Conservation (phyloP, 805 yeast species). For the Starmerella tilneyi region DNA sequence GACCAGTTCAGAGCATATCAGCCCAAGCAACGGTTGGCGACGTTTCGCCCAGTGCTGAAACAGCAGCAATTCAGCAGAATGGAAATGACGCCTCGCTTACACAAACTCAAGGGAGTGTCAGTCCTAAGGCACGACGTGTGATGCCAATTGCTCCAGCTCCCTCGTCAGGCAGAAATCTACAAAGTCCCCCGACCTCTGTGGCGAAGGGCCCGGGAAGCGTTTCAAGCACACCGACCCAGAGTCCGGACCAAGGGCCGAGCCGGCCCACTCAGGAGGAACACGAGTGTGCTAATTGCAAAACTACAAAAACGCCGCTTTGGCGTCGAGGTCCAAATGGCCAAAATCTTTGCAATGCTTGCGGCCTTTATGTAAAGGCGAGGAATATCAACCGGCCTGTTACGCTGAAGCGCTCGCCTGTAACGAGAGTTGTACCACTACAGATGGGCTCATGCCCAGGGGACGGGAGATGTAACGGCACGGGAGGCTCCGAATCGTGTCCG, state of each 20-base stretch:
- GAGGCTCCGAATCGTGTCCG: conserved; percentile 67
- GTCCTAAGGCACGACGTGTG: background rate
- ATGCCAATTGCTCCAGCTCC: conserved; percentile 1
- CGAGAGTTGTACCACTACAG: conserved; percentile 11
- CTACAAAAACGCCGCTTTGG: conserved; percentile 91
- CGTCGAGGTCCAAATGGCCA: conserved; percentile 85
- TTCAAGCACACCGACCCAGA: background rate
- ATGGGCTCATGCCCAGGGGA: conserved; percentile 60
- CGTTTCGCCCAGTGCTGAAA: background rate
- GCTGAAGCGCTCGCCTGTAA: conserved; percentile 37
- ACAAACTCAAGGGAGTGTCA: background rate
- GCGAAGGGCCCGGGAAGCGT: no score
- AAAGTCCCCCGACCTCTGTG: no score
- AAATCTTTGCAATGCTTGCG: conserved; percentile 94
- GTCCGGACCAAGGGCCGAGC: background rate
- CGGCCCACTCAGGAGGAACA: conserved; percentile 18
- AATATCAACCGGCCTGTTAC: conserved; percentile 57
- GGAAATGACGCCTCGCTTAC: background rate
- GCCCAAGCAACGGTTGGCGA: no score
- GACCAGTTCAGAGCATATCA: no score
- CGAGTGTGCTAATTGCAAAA: conserved; percentile 80
- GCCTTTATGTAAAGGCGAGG: conserved; percentile 57
- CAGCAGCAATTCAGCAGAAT: background rate
- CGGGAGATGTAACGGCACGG: conserved; percentile 79
- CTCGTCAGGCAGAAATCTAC: no score